Conservation (phyloP, 371 early-diverging fungal genomes). For the Chytridium lagenaria region DNA sequence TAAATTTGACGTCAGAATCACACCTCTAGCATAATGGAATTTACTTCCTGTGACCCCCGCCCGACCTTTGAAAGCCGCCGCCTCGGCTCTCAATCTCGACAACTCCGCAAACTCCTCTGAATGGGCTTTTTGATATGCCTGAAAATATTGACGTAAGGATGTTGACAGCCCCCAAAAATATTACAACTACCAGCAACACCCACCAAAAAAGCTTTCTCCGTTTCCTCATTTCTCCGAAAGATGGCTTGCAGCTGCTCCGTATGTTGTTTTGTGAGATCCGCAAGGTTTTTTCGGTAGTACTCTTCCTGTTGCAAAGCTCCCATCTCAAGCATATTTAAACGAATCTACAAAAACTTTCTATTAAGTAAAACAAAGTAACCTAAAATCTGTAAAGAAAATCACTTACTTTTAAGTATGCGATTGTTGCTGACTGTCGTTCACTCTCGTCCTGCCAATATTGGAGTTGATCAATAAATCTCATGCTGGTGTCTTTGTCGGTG, state of each 20-base stretch:
- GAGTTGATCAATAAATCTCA: conserved; percentile 50
- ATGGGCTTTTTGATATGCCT: conserved; percentile 51
- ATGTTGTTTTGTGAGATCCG: conserved; percentile 56
- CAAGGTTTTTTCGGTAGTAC: conserved; percentile 53
- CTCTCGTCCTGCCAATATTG: conserved; percentile 57
- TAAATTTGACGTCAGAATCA: no score
- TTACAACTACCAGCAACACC: neutral
- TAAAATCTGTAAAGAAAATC: neutral
- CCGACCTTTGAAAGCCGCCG: neutral
- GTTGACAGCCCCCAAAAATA: no score
- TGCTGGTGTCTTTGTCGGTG: conserved; percentile 46
- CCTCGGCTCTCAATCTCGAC: conserved; percentile 37
- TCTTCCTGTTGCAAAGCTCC: conserved; percentile 47
- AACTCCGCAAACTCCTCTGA: conserved; percentile 46
- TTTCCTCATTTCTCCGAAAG: conserved; percentile 54
- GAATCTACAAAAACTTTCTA: no score
- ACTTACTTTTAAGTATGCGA: conserved; percentile 52
- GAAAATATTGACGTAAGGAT: neutral
- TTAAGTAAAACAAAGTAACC: neutral
- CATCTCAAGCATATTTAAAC: conserved; percentile 37
- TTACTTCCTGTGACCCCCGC: neutral
- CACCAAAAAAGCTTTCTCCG: conserved; percentile 53
- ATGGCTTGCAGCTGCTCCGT: conserved; percentile 55
- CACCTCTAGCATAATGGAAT: no score
- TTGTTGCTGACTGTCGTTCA: conserved; percentile 51